phyloP scores from a whole-genome alignment of 768 basidiomycete species.

The Tricholoma flavovirens region DNA sequence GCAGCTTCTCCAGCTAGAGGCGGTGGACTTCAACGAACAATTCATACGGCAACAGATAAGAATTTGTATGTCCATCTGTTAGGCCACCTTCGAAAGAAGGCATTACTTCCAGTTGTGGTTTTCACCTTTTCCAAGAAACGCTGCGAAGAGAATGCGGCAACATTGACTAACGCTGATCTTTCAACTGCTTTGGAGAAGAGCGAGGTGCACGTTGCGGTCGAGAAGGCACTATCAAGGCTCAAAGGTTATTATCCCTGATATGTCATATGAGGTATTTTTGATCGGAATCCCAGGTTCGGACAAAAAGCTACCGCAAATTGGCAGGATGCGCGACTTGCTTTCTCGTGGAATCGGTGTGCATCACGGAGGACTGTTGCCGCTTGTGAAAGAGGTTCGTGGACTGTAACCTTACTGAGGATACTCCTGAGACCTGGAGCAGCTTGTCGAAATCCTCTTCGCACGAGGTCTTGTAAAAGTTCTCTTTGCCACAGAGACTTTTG shows the following conservation, averaged over 20 bases:
- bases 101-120: constrained; percentile 87
- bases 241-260: constrained; percentile 54
- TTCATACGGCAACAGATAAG: constrained; percentile 73
- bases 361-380: constrained; percentile 92
- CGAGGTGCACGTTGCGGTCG: constrained; percentile 91
- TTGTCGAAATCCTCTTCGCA: constrained; percentile 95
- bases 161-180: constrained; percentile 82
- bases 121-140: constrained; percentile 97
- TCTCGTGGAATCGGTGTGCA: constrained; percentile 95
- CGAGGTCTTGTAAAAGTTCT: constrained; percentile 93
- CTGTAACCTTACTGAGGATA: constrained; percentile 3
- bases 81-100: constrained; percentile 77
- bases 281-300: constrained; percentile 66
- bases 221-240: constrained; percentile 83
- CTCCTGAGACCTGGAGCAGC: constrained; percentile 36
- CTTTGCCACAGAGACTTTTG: constrained; percentile 98
- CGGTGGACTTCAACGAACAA: constrained; percentile 40
- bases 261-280: constrained; percentile 2
- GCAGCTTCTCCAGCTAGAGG: constrained; percentile 25
- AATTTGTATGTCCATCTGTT: constrained; percentile 93
- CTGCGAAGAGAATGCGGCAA: constrained; percentile 95
- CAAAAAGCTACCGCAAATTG: constrained; percentile 88
- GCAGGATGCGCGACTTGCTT: constrained; percentile 82
- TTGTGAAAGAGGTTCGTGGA: constrained; percentile 84
- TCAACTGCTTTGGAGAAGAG: constrained; percentile 91